Evolutionary conservation across 768 basidiomycete genomes (phyloP), one percentile per base, ranked within the genome.

Genomic region (Suillus weaverae): DNA sequence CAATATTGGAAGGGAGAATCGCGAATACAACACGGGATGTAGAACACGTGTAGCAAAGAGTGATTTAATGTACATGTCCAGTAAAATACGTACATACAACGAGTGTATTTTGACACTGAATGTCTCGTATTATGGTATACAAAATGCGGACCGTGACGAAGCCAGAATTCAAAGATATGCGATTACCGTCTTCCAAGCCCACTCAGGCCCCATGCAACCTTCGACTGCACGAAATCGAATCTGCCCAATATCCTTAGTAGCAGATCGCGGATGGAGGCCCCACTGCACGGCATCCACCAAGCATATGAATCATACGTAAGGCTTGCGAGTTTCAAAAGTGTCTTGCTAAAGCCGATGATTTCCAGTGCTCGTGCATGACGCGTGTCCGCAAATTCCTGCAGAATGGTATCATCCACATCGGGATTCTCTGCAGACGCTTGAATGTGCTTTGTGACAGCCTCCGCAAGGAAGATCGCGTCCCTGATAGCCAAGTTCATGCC

Each of bases 401-500:
- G 71, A 22, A 77, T 68, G 38, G 41, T 66, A 39, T 83, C 80
- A 39, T 57, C 56, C 16, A 30, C 56, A 26, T 30, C 38, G 18
- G 38, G 38, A 0, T 69, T 70, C n/a, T 66, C 69, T 8, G 64
- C n/a, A 5, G 64, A 14, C 22, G 65, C 67, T 7, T 56, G 67
- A 3, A 79, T 64, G 70, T 82, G 81, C 30, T 76, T 71, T 18
- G 73, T 70, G 56, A 86, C 71, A 10, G 70, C 78, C 18, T 79
- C 76, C 5, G 81, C 84, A 4, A 86, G 77, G 56, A 76, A 74
- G 32, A 84, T 71, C 14, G 81, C 84, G 65, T 86, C 85, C 13
- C 84, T 79, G 14, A 86, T 72, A 5, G 84, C 84, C 26, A 86
- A 79, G 66, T 85, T 85, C 85, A 86, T 83, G n/a, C 85, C 85